phyloP scores from a whole-genome alignment of 352 stramenopile genomes.

The Phytopythium cucurbitacearum region DNA sequence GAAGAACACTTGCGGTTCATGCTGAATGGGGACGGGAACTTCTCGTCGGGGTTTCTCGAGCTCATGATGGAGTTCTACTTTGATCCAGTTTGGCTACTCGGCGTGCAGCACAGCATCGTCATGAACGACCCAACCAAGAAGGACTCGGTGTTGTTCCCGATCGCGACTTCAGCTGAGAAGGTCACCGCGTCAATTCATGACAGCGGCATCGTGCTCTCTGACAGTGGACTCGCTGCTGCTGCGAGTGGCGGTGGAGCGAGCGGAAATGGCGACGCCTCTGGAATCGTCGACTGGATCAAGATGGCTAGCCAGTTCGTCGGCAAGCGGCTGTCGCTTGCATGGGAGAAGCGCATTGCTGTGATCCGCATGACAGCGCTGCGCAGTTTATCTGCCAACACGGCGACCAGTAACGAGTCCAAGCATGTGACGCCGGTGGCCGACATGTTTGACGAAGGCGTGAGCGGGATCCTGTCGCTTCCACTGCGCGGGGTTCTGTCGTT shows the following conservation, averaged over 20 bases:
- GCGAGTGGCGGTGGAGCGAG: slow-evolving; percentile 15
- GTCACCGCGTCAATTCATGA: slow-evolving; percentile 33
- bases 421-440: slow-evolving; percentile 25
- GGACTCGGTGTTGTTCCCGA: slow-evolving; percentile 68
- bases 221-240: slow-evolving; percentile 34
- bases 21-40: slow-evolving; percentile 67
- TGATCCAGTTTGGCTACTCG: slow-evolving; percentile 47
- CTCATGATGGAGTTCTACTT: slow-evolving; percentile 88
- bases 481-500: slow-evolving; percentile 70
- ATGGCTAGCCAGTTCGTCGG: slow-evolving; percentile 53
- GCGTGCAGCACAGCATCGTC: slow-evolving; percentile 75
- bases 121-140: slow-evolving; percentile 83
- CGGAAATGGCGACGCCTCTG: slow-evolving; percentile 6
- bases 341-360: slow-evolving; percentile 69
- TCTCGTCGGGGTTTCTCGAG: slow-evolving; percentile 65
- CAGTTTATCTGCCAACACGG: slow-evolving; percentile 11
- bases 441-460: slow-evolving; percentile 60
- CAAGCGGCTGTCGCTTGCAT: slow-evolving; percentile 61
- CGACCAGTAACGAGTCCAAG: slow-evolving; percentile 3
- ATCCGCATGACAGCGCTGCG: slow-evolving; percentile 61
- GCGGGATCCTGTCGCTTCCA: slow-evolving; percentile 54
- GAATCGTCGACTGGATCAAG: slow-evolving; percentile 67
- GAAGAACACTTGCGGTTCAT: slow-evolving; percentile 72
- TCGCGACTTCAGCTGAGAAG: slow-evolving; percentile 26
- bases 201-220: slow-evolving; percentile 41